These are phyloP conservation scores for Oryza punctata DNA, from an alignment of 176 grass and related monocot species.

Conservation along the genomic window DNA sequence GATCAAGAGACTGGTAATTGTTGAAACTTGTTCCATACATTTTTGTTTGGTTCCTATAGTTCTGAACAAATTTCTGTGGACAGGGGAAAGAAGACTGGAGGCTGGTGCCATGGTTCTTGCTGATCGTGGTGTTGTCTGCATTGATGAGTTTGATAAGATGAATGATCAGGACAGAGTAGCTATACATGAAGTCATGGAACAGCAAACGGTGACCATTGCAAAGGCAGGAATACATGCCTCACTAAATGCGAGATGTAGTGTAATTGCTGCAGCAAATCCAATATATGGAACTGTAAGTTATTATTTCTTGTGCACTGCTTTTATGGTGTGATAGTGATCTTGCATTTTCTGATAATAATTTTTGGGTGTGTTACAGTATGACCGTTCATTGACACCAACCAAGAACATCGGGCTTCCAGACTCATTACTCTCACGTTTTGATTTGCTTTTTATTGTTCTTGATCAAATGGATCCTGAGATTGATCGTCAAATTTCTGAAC, in stretches of 20 bases:
- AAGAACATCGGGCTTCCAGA: slow-evolving; percentile 98
- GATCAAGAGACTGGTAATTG: slow-evolving; percentile 94
- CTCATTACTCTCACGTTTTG: slow-evolving; percentile 96
- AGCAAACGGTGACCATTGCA: slow-evolving; percentile 97
- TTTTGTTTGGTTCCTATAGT: neutral
- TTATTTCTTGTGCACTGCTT: neutral
- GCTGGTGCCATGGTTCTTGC: slow-evolving; percentile 99
- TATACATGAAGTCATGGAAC: slow-evolving; percentile 99
- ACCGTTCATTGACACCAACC: slow-evolving; percentile 91
- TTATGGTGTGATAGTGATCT: neutral
- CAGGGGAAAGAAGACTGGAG: slow-evolving; percentile 98
- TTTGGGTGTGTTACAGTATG: slow-evolving; percentile 64
- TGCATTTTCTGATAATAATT: slow-evolving; percentile 36
- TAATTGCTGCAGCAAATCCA: slow-evolving; percentile 97
- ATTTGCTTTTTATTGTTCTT: slow-evolving; percentile 98
- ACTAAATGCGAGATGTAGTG: slow-evolving; percentile 96
- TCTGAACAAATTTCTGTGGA: slow-evolving; percentile 14
- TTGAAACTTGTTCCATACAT: neutral
- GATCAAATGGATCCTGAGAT: slow-evolving; percentile 99
- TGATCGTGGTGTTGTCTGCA: slow-evolving; percentile 91
- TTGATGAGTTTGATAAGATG: slow-evolving; percentile 99
- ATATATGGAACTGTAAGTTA: slow-evolving; percentile 91
- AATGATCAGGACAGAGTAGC: slow-evolving; percentile 96
- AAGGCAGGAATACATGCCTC: slow-evolving; percentile 99
- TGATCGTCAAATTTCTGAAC: slow-evolving; percentile 91